Conservation (phyloP, 208 protist genomes). For the Trypanosoma scelopori region DNA sequence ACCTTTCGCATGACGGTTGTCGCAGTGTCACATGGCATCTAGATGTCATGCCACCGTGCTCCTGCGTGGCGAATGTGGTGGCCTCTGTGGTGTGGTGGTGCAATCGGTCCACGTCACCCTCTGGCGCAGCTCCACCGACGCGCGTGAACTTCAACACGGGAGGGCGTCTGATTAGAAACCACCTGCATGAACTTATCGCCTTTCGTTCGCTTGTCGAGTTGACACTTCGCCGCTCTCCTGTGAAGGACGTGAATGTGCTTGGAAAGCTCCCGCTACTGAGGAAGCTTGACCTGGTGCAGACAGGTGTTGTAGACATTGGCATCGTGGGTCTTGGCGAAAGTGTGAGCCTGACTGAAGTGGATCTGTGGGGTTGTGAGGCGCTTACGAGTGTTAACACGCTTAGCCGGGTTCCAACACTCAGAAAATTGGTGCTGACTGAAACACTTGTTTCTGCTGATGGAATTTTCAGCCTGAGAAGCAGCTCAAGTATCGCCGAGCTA, state of each 20-base stretch:
- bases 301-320: constrained; percentile 12
- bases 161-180: not conserved
- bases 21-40: constrained; percentile 11
- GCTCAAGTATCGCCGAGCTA: constrained; percentile 1
- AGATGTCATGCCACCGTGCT: too few species aligned
- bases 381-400: constrained; percentile 51
- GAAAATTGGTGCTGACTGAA: constrained; percentile 9
- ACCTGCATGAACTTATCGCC: not conserved
- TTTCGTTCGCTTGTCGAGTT: constrained; percentile 21
- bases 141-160: not conserved
- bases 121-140: not conserved
- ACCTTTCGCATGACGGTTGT: constrained; percentile 1
- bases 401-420: constrained; percentile 13
- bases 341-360: constrained; percentile 38
- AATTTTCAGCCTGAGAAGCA: constrained; percentile 2
- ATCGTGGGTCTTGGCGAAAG: constrained; percentile 16
- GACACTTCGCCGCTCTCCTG: not conserved
- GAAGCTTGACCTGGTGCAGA: constrained; percentile 45
- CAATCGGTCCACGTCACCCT: constrained; percentile 2
- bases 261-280: constrained; percentile 27
- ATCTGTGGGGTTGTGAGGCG: constrained; percentile 39
- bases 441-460: constrained; percentile 11
- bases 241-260: constrained; percentile 38
- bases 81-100: constrained; percentile 14
- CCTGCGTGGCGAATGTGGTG: not conserved